Conservation (phyloP, 148 eudicot genomes). For the Cornus kousa region DNA sequence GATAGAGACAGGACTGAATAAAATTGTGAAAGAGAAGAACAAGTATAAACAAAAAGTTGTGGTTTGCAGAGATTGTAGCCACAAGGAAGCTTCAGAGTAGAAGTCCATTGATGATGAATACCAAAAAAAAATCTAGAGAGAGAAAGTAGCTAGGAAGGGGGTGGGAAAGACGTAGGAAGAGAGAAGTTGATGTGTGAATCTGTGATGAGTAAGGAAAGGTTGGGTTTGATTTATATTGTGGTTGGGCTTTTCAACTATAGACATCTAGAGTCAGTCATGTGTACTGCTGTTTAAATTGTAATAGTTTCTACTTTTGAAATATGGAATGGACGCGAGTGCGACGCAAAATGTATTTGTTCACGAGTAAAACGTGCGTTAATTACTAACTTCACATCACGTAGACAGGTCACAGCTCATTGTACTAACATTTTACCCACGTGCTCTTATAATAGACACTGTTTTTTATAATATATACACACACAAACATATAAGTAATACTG, state of each 20-base stretch:
- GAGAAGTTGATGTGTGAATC: background rate
- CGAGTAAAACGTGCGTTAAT: too few species aligned
- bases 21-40: slow-evolving; percentile 13
- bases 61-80: background rate
- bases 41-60: background rate
- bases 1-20: slow-evolving; percentile 10
- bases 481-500: too few species aligned
- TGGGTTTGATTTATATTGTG: background rate
- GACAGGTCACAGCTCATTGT: background rate
- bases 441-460: too few species aligned
- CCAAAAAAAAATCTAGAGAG: background rate
- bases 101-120: background rate
- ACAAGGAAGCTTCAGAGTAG: background rate
- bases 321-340: background rate
- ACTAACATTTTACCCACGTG: background rate
- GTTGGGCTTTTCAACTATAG: background rate
- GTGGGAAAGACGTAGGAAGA: background rate
- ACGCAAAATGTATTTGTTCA: background rate
- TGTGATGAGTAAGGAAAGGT: background rate
- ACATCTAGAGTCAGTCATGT: background rate
- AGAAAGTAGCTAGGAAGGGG: background rate
- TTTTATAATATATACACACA: too few species aligned
- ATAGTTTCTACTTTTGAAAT: background rate
- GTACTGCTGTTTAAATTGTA: too few species aligned
- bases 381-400: too few species aligned